Evolutionary conservation across 2,329 filamentous ascomycete genomes (phyloP), one percentile per base, ranked within the genome.

Genomic region (Tolypocladium paradoxum): DNA sequence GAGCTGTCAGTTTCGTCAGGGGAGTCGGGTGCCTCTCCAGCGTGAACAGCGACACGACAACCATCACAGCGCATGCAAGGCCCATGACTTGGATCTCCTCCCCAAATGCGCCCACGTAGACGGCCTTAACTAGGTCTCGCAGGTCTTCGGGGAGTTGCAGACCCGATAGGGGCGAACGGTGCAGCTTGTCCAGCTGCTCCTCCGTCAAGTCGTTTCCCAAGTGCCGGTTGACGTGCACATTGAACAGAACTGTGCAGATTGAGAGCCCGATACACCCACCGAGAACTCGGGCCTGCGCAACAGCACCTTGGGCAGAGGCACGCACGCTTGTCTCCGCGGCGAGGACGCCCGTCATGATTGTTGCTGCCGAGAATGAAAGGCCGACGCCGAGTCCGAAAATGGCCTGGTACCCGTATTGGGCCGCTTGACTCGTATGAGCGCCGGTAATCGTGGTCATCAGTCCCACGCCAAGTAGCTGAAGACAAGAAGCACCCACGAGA

Each of bases 381-480:
- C 81, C 81, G 18, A 83, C 77, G 0, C 81, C 81, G 1, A 83
- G 65, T 1, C 81, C 81, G 33, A 83, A 77, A 8, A 83, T 69
- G 24, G 75, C 71, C 53, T 82, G 75, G 57, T 75, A 83, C 2
- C 72, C 78, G 55, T 82, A 82, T 51, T 79, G 72, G 0, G 71
- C 66, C 7, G 66, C 69, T 33, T 66, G 64, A 3, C 66, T 64
- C 2, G 68, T 59, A 38, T 64, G 57, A 11, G 62, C 62, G 33
- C 57, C 64, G 12, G 61, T 62, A 4, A 77, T 62, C 7, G 68
- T 76, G 0, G 76, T 72, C 60, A 83, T 72, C 1, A 82, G 64
- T 1, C 74, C 73, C 9, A 76, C 65, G 0, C 79, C 79, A 6
- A 82, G 57, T 0, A 81, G 65, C 59, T 83, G 79, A 6, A 83